These are phyloP conservation scores for Arachis stenosperma DNA, from an alignment of 306 rosid species.

Conservation along the genomic window DNA sequence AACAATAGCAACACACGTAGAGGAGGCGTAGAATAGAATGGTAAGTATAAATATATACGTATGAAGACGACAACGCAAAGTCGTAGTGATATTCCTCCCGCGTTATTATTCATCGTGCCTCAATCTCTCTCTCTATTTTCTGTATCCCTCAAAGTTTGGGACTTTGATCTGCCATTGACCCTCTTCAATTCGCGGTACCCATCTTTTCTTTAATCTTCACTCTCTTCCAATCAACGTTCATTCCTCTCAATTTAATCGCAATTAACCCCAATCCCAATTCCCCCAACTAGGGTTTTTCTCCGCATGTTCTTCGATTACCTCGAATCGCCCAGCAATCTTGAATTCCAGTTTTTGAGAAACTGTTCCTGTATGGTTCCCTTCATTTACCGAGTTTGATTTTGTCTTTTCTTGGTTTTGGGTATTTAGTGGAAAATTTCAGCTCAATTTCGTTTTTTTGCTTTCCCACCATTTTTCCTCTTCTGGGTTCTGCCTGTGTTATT, in stretches of 20 bases:
- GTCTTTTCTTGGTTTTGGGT: constrained; percentile 8
- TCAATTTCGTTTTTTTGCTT: background rate
- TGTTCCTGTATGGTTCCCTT: background rate
- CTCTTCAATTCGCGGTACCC: constrained; percentile 24
- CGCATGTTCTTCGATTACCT: background rate
- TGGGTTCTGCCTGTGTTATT: background rate
- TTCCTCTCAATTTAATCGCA: background rate
- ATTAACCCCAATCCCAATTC: background rate
- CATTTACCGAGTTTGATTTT: background rate
- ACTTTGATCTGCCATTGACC: constrained; percentile 39
- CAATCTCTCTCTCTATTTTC: background rate
- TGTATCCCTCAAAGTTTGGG: background rate
- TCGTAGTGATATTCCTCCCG: constrained; percentile 19
- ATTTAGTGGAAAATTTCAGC: background rate
- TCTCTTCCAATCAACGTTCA: background rate
- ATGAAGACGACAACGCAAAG: background rate
- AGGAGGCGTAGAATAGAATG: background rate
- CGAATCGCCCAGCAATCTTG: background rate
- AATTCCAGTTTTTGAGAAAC: constrained; percentile 11
- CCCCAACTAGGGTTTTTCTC: constrained; percentile 50
- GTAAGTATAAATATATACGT: background rate
- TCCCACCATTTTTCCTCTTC: too few species aligned
- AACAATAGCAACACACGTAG: background rate
- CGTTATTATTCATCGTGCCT: constrained; percentile 36
- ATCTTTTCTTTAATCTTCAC: background rate